phyloP scores from a whole-genome alignment of 2,329 filamentous ascomycete genomes.

The Sclerotinia glacialis region DNA sequence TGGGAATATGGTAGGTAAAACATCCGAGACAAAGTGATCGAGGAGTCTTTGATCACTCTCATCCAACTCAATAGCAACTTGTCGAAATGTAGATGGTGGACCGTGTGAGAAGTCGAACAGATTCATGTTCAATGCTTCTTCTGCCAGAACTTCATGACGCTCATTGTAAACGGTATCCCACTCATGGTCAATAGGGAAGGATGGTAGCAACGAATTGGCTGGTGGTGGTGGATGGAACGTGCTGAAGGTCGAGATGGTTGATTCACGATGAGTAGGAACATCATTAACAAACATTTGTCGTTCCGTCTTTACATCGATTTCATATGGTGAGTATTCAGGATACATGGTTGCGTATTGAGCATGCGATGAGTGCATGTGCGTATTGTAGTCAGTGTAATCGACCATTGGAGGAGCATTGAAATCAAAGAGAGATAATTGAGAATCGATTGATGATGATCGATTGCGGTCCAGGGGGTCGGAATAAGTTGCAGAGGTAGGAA shows the following conservation, averaged over 20 bases:
- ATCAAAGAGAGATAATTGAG: constrained; percentile 71
- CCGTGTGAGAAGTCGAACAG: constrained; percentile 80
- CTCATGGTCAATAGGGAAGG: constrained; percentile 64
- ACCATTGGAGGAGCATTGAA: constrained; percentile 59
- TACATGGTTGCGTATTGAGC: constrained; percentile 46
- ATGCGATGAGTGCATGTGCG: constrained; percentile 55
- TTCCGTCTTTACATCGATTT: constrained; percentile 95
- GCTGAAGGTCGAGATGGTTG: constrained; percentile 87
- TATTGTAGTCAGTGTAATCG: constrained; percentile 61
- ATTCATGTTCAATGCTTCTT: constrained; percentile 68
- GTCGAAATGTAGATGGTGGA: constrained; percentile 58
- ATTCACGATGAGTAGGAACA: constrained; percentile 79
- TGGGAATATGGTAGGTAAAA: constrained; percentile 86
- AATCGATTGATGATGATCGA: constrained; percentile 75
- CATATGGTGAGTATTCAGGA: constrained; percentile 73
- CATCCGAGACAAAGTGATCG: constrained; percentile 86
- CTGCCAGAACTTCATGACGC: constrained; percentile 59
- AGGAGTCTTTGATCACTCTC: constrained; percentile 83
- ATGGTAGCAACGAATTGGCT: constrained; percentile 62
- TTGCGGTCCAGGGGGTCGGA: constrained; percentile 71
- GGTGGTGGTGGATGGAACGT: constrained; percentile 80
- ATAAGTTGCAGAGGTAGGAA: constrained; percentile 76
- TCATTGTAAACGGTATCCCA: constrained; percentile 69
- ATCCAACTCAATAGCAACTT: constrained; percentile 77
- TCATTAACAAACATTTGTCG: constrained; percentile 92